Conservation (phyloP, 768 basidiomycete species). For the Tulasnella sp. region DNA sequence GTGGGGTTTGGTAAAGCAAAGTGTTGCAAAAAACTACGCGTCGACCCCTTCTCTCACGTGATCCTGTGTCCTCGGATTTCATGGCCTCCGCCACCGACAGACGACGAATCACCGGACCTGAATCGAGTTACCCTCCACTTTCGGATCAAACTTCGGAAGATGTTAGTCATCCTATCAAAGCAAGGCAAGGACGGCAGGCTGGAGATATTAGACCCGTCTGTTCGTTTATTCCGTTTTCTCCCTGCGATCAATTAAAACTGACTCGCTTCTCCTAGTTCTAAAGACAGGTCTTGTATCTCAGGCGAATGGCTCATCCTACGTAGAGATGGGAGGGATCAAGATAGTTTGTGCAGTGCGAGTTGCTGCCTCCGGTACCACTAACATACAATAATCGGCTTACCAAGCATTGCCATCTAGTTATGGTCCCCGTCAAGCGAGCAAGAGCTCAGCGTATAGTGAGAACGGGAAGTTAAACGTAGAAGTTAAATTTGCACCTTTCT, state of each 20-base stretch:
- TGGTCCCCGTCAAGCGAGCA: slow-evolving; percentile 79
- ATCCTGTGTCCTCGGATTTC: not conserved
- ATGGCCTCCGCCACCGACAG: slow-evolving; percentile 61
- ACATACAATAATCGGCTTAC: slow-evolving; percentile 26
- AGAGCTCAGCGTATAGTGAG: slow-evolving; percentile 79
- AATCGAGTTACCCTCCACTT: slow-evolving; percentile 71
- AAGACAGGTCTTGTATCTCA: slow-evolving; percentile 88
- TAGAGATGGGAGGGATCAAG: slow-evolving; percentile 90
- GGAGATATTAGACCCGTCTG: slow-evolving; percentile 85
- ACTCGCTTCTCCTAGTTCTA: slow-evolving; percentile 60
- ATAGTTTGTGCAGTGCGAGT: slow-evolving; percentile 95
- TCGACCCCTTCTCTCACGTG: not conserved
- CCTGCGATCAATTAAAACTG: not conserved
- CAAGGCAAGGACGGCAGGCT: slow-evolving; percentile 57
- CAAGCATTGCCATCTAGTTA: slow-evolving; percentile 53
- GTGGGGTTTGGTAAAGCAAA: not conserved
- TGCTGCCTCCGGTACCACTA: slow-evolving; percentile 27
- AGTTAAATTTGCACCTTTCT: slow-evolving; percentile 96
- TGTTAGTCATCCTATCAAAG: slow-evolving; percentile 35
- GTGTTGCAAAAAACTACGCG: not conserved
- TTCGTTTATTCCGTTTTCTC: slow-evolving; percentile 48
- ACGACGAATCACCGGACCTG: slow-evolving; percentile 88
- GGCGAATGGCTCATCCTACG: slow-evolving; percentile 96
- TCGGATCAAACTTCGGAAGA: slow-evolving; percentile 46
- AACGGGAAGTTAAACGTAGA: slow-evolving; percentile 90